Conservation (phyloP, 805 yeast species). For the Candida multigemmis region DNA sequence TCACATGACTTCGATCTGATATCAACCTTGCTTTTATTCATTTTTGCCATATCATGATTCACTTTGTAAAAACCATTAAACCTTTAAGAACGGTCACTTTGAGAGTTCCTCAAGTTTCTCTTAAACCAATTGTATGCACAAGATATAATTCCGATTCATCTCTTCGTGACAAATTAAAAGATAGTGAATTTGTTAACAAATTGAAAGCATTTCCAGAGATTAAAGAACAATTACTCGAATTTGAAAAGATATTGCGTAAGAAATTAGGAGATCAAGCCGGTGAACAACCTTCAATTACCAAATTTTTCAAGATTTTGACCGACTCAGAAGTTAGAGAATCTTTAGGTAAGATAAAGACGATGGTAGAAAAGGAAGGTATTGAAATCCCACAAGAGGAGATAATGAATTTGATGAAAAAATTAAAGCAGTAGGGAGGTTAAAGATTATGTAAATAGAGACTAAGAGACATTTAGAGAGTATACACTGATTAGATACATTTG, state of each 20-base stretch:
- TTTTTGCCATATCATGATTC: no score
- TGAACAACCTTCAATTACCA: slow-evolving; percentile 24
- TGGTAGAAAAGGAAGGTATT: slow-evolving; percentile 22
- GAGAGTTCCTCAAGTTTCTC: not conserved
- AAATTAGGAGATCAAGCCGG: slow-evolving; percentile 24
- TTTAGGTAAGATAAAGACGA: slow-evolving; percentile 16
- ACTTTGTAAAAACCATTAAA: not conserved
- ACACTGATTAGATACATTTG: no score
- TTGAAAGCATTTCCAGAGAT: slow-evolving; percentile 21
- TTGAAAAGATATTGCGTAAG: slow-evolving; percentile 17
- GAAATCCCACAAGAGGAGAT: slow-evolving; percentile 23
- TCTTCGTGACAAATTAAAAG: no score
- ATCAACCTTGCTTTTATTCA: no score
- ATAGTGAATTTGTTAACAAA: slow-evolving; percentile 4
- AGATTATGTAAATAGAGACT: no score
- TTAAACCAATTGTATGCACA: no score
- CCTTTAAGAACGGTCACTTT: not conserved
- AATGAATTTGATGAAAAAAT: slow-evolving; percentile 3
- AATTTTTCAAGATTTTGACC: slow-evolving; percentile 26
- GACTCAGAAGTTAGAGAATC: slow-evolving; percentile 25
- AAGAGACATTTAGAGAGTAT: no score
- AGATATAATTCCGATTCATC: no score
- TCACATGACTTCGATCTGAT: no score
- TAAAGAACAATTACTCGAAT: slow-evolving; percentile 15
- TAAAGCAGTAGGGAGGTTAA: no score